These are phyloP conservation scores for Phytophthora colocasiae DNA, from an alignment of 352 stramenopile species.

Conservation along the genomic window DNA sequence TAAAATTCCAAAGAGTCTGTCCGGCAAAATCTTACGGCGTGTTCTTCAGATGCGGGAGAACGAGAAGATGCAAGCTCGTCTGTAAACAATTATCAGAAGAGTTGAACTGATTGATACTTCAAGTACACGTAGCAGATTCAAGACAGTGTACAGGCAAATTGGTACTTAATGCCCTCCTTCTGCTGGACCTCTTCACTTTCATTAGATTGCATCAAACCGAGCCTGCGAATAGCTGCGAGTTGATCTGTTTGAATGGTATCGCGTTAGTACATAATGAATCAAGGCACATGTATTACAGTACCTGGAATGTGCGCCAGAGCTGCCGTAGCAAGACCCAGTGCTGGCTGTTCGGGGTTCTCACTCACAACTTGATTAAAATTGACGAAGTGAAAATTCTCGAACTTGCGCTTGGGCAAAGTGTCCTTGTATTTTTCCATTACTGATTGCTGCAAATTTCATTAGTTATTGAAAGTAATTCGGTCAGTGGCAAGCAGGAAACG, in stretches of 20 bases:
- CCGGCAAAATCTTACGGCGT: constrained; percentile 91
- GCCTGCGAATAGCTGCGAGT: constrained; percentile 26
- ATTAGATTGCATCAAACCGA: constrained; percentile 12
- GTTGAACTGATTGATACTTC: neutral
- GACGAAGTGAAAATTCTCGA: constrained; percentile 88
- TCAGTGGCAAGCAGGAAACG: constrained; percentile 10
- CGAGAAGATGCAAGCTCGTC: constrained; percentile 41
- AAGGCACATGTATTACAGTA: neutral
- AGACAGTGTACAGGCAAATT: constrained; percentile 5
- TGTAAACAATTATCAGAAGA: constrained; percentile 11
- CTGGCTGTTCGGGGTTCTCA: constrained; percentile 56
- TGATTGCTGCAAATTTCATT: constrained; percentile 53
- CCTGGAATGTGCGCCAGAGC: constrained; percentile 75
- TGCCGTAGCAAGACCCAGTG: constrained; percentile 68
- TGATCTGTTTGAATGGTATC: constrained; percentile 12
- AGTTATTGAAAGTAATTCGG: neutral
- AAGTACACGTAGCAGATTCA: neutral
- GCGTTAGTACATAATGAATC: neutral
- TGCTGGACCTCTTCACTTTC: neutral
- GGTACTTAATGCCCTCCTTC: neutral
- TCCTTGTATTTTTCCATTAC: constrained; percentile 76
- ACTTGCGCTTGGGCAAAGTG: constrained; percentile 56
- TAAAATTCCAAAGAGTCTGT: constrained; percentile 87
- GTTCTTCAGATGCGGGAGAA: constrained; percentile 68
- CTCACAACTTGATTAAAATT: constrained; percentile 64